Evolutionary conservation across 176 grass and related monocot species (phyloP), one percentile per base, ranked within the genome.

Genomic region (Triticum monococcum): DNA sequence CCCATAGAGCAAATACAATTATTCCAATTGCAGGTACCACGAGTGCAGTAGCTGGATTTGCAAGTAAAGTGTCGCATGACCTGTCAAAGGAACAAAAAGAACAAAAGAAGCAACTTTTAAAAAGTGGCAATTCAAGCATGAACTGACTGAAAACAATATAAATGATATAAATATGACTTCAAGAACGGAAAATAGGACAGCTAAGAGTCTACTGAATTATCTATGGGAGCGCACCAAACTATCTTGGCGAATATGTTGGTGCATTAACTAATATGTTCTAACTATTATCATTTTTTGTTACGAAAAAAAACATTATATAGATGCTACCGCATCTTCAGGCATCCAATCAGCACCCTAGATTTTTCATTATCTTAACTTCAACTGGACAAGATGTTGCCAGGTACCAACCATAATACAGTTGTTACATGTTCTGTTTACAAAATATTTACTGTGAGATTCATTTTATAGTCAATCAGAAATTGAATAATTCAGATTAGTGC

Each of bases 21-120:
- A 99, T 81, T 56, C 97, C 97, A 68, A 99, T 66, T 87, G 97
- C 94, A 83, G 97, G 92, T 64, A 94, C 75, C 84, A 92, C 85
- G 81, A 96, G 71, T 56, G 91, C 70, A 80, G 90, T 86, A 48
- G 84, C 84, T 85, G 88, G 87, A 84, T 89, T 92, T 82, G 84
- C 64, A 79, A 94, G 83, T 59, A 96, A 79, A 37, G 83, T 50
- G 70, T 96, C 89, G 54, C 88, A 94, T 92, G 94, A 94, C 80
- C 94, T 99, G 89, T 89, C 76, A 85, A 80, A 22, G 8, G 25
- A 77, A 83, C 82, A 84, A 75, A 43, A 40, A 63, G 63, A 77
- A 78, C 28, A 25, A 77, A 85, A 76, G 45, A 54, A 46, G 5
- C 61, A 84, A 31, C 46, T 76, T 72, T 36, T 73, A 82, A 79